phyloP scores from a whole-genome alignment of 2,329 filamentous ascomycete species.

The Aspergillus eucalypticola region DNA sequence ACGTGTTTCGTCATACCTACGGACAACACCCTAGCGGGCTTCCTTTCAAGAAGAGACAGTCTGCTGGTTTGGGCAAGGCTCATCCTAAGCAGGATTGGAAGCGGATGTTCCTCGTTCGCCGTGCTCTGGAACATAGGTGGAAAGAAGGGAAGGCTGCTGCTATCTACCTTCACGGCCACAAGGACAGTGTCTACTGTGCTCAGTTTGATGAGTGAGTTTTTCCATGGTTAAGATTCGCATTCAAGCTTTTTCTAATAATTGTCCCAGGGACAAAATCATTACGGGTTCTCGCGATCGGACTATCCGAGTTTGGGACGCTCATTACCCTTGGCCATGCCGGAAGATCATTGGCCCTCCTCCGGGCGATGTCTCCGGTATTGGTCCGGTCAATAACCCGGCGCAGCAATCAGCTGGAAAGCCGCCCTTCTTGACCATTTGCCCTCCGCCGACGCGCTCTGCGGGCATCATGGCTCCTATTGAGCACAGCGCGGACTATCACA shows the following conservation, averaged over 20 bases:
- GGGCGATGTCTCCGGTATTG: slow-evolving; percentile 42
- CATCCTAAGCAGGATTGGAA: slow-evolving; percentile 76
- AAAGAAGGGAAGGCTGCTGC: slow-evolving; percentile 73
- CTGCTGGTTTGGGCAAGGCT: slow-evolving; percentile 55
- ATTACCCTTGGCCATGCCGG: slow-evolving; percentile 74
- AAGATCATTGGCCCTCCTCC: slow-evolving; percentile 80
- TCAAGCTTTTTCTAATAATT: slow-evolving; percentile 37
- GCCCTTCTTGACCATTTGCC: slow-evolving; percentile 52
- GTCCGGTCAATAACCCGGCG: slow-evolving; percentile 51
- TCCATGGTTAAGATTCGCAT: background rate
- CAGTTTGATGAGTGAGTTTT: slow-evolving; percentile 87
- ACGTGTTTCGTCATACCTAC: slow-evolving; percentile 61
- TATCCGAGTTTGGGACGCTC: slow-evolving; percentile 93
- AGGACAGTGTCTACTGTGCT: slow-evolving; percentile 94
- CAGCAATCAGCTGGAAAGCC: slow-evolving; percentile 42
- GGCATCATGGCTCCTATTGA: slow-evolving; percentile 49
- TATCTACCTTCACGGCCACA: slow-evolving; percentile 88
- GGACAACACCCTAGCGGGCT: slow-evolving; percentile 40
- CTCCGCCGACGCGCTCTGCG: slow-evolving; percentile 53
- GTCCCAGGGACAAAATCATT: slow-evolving; percentile 81
- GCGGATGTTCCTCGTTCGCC: slow-evolving; percentile 75
- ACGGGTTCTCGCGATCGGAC: slow-evolving; percentile 95
- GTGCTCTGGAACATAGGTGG: slow-evolving; percentile 78
- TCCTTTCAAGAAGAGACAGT: slow-evolving; percentile 51
- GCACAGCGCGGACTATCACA: slow-evolving; percentile 65